A percentile compares a stretch with the other conserved stretches of the same genome.
Conservation (phyloP, 1,284 basidiomycete species). For the Ceratobasidium sp. region DNA sequence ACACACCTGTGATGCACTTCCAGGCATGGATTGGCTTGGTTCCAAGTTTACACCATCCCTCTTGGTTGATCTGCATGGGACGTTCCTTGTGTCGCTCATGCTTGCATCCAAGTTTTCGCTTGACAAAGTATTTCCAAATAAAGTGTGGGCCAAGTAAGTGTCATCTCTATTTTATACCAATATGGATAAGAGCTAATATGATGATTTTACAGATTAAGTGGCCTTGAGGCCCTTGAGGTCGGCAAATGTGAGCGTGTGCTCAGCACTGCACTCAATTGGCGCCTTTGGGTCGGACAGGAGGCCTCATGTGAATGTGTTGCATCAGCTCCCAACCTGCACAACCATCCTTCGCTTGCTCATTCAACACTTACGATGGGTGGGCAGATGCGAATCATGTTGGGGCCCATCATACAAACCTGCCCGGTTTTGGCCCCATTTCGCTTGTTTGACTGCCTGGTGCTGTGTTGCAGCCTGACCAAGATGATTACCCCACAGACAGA, state of each 20-base stretch:
- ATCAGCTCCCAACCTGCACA: neutral
- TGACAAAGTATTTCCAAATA: conserved; percentile 91
- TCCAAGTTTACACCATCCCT: conserved; percentile 55
- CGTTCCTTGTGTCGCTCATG: conserved; percentile 88
- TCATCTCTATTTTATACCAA: conserved; percentile 33
- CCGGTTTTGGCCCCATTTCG: neutral
- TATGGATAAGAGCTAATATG: neutral
- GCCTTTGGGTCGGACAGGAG: conserved; percentile 76
- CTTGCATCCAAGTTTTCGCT: conserved; percentile 92
- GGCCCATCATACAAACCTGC: neutral
- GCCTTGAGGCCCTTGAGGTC: conserved; percentile 79
- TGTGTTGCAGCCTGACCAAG: neutral
- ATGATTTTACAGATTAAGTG: conserved; percentile 62
- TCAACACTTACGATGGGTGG: neutral
- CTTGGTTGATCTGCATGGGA: conserved; percentile 84
- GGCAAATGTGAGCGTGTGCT: conserved; percentile 82
- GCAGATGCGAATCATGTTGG: neutral
- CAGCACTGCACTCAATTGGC: conserved; percentile 81
- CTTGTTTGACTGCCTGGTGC: conserved; percentile 15
- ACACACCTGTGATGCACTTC: neutral
- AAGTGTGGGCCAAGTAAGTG: conserved; percentile 76
- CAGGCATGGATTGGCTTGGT: neutral
- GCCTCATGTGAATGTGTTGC: neutral
- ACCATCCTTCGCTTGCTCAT: neutral
- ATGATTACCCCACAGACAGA: conserved; percentile 17